Percentiles rank a stretch among this genome's conserved stretches.
phyloP scores from a whole-genome alignment of 495 filamentous ascomycete species.

The Trichoderma parareesei region DNA sequence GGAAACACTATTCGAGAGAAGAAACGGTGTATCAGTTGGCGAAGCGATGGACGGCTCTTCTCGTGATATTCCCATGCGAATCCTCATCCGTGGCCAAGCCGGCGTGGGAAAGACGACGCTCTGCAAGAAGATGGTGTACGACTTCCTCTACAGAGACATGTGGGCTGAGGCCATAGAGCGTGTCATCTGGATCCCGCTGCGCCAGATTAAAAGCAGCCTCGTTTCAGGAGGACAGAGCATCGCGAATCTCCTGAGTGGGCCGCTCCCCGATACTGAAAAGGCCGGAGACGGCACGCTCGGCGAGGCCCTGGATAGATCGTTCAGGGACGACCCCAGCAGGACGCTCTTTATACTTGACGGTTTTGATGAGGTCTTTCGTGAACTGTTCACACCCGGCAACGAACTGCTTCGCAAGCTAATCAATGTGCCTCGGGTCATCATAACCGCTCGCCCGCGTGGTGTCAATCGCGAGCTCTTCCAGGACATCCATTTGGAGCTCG shows the following conservation, averaged over 20 bases:
- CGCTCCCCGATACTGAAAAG: no score
- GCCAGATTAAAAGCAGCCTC: no score
- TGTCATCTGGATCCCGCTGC: no score
- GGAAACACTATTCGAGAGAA: neutral
- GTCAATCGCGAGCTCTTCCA: neutral
- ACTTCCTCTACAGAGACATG: slow-evolving; percentile 7
- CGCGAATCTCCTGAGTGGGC: no score
- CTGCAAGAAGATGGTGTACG: slow-evolving; percentile 15
- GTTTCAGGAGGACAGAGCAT: no score
- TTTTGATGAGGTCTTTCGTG: slow-evolving; percentile 2
- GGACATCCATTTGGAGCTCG: slow-evolving; percentile 17
- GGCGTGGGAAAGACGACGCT: slow-evolving; percentile 12
- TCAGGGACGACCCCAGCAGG: neutral
- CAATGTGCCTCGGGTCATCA: slow-evolving; percentile 19
- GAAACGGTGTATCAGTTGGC: no score
- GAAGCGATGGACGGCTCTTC: neutral
- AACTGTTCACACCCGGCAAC: no score
- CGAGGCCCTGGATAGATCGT: neutral
- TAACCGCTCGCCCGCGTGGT: slow-evolving; percentile 20
- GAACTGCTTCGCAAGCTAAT: slow-evolving; percentile 15
- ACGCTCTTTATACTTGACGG: slow-evolving; percentile 14
- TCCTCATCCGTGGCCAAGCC: slow-evolving; percentile 11
- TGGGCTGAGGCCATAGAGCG: slow-evolving; percentile 7
- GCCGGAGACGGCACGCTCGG: neutral
- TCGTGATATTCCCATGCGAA: neutral